Evolutionary conservation across 805 yeast genomes (phyloP).

Genomic region (Ogataea methanolica): DNA sequence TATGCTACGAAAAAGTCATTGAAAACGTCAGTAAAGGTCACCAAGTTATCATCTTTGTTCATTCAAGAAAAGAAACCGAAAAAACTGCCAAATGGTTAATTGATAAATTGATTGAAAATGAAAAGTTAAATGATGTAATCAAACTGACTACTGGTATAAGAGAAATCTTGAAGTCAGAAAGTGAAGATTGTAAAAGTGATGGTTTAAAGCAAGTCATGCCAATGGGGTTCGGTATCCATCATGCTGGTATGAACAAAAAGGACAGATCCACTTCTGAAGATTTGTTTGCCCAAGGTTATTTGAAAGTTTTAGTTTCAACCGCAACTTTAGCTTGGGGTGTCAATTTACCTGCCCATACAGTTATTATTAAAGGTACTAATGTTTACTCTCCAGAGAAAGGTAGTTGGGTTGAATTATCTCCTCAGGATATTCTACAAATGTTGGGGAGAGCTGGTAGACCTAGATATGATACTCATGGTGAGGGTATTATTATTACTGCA

Average conservation of each 20-base stretch:
- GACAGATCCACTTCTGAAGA: slow-evolving; percentile 82
- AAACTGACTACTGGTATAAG: slow-evolving; percentile 51
- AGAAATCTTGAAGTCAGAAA: slow-evolving; percentile 62
- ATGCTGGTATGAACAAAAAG: slow-evolving; percentile 74
- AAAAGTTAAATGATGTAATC: slow-evolving; percentile 37
- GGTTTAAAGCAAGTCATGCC: slow-evolving; percentile 57
- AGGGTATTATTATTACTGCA: slow-evolving; percentile 87
- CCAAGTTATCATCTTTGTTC: slow-evolving; percentile 88
- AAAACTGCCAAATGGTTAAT: slow-evolving; percentile 75
- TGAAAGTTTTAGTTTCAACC: slow-evolving; percentile 82
- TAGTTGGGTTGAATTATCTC: slow-evolving; percentile 84
- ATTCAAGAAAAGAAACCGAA: slow-evolving; percentile 86
- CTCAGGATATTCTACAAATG: slow-evolving; percentile 95
- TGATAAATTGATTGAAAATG: slow-evolving; percentile 55
- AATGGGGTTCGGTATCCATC: slow-evolving; percentile 82
- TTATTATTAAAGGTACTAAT: slow-evolving; percentile 88
- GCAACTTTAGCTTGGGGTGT: slow-evolving; percentile 98
- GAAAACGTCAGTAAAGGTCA: slow-evolving; percentile 60
- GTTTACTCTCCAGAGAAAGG: slow-evolving; percentile 90
- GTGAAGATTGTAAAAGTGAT: slow-evolving; percentile 48
- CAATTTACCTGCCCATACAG: slow-evolving; percentile 92
- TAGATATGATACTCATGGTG: slow-evolving; percentile 86
- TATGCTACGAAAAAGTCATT: slow-evolving; percentile 74
- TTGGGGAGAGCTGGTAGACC: slow-evolving; percentile 99
- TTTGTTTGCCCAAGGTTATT: slow-evolving; percentile 79